phyloP scores from a whole-genome alignment of 2,329 filamentous ascomycete genomes.

The Colletotrichum sp. region DNA sequence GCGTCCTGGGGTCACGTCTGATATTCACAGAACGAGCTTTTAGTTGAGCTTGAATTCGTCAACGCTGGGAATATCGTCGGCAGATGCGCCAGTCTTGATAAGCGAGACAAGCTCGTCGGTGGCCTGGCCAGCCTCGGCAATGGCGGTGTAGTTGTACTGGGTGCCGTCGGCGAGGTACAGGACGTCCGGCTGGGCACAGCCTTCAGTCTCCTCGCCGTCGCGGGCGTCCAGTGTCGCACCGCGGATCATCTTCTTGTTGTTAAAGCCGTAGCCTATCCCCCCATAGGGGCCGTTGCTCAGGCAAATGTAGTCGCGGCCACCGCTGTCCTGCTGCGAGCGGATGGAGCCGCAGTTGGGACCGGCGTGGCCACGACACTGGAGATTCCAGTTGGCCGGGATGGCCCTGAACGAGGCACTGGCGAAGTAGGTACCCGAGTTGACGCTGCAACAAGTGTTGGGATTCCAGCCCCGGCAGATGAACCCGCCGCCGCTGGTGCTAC shows the following conservation, averaged over 20 bases:
- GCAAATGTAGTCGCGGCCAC: background rate
- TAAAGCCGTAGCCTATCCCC: background rate
- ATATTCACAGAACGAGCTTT: slow-evolving; percentile 3
- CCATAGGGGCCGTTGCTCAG: slow-evolving; percentile 2
- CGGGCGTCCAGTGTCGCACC: slow-evolving; percentile 6
- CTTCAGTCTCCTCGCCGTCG: background rate
- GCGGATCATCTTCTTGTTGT: slow-evolving; percentile 7
- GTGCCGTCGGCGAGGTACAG: slow-evolving; percentile 11
- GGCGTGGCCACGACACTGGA: slow-evolving; percentile 2
- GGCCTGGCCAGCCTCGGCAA: slow-evolving; percentile 1
- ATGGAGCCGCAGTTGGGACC: slow-evolving; percentile 6
- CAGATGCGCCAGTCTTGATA: background rate
- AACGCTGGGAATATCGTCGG: background rate
- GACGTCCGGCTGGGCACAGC: slow-evolving; percentile 1
- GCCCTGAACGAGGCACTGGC: slow-evolving; percentile 5
- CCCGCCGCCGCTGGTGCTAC: slow-evolving; percentile 5
- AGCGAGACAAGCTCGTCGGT: background rate
- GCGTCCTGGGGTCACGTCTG: background rate
- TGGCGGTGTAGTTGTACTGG: slow-evolving; percentile 16
- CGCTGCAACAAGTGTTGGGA: slow-evolving; percentile 9
- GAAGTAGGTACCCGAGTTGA: background rate
- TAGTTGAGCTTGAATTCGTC: background rate
- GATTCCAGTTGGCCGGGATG: background rate
- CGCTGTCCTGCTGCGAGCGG: slow-evolving; percentile 1
- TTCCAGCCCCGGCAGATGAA: background rate